Evolutionary conservation across 2,329 filamentous ascomycete species (phyloP).

Genomic region (Paracoccidioides brasiliensis): DNA sequence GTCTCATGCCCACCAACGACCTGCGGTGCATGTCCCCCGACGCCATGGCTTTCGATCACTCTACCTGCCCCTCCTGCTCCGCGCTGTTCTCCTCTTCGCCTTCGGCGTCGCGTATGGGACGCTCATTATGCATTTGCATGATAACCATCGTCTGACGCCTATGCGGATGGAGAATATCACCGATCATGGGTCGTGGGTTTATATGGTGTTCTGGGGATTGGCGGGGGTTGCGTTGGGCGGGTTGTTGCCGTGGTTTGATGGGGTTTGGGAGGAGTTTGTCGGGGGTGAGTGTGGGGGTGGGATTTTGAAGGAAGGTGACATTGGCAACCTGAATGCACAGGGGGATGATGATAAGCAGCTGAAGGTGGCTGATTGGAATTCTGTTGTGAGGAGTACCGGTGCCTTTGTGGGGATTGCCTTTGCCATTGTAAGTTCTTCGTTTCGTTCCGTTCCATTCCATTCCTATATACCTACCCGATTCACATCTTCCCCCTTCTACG

Average conservation of each 20-base stretch:
- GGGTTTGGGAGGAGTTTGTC: conserved; percentile 50
- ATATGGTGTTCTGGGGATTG: conserved; percentile 69
- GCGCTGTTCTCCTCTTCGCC: conserved; percentile 55
- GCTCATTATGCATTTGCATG: conserved; percentile 67
- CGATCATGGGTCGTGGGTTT: conserved; percentile 44
- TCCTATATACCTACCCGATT: conserved; percentile 57
- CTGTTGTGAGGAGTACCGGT: conserved; percentile 54
- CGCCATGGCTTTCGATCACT: conserved; percentile 30
- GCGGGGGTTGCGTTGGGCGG: conserved; percentile 66
- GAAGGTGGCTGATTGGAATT: conserved; percentile 56
- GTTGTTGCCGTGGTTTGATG: conserved; percentile 72
- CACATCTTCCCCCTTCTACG: not conserved
- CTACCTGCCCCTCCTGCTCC: conserved; percentile 42
- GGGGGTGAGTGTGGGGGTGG: conserved; percentile 22
- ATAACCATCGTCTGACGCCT: conserved; percentile 47
- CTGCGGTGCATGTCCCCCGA: not conserved
- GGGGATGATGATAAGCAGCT: conserved; percentile 20
- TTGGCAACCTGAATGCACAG: conserved; percentile 15
- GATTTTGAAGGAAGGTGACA: conserved; percentile 13
- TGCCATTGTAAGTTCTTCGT: conserved; percentile 56
- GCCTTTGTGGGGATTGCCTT: conserved; percentile 63
- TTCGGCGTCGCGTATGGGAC: conserved; percentile 75
- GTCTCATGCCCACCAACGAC: not conserved
- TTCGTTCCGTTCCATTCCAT: conserved; percentile 27
- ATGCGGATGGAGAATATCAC: conserved; percentile 45